phyloP scores from a whole-genome alignment of 116 monocot species.

The Dioscorea cayenensis region DNA sequence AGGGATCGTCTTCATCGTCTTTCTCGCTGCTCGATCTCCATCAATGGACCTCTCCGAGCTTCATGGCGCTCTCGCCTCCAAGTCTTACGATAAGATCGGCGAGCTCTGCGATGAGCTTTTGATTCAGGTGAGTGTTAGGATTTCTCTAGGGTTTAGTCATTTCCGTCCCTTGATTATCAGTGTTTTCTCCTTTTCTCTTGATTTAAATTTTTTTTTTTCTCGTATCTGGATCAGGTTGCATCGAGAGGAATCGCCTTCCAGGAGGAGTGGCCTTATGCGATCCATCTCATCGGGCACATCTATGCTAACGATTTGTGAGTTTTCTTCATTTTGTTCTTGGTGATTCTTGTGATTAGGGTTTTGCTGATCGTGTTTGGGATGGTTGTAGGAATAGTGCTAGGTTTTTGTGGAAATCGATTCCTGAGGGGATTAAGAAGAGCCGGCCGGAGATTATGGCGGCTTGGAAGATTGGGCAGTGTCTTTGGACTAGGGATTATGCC shows the following conservation, averaged over 20 bases:
- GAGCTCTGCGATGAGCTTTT: slow-evolving; percentile 82
- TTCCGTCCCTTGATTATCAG: slow-evolving; percentile 6
- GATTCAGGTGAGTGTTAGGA: slow-evolving; percentile 44
- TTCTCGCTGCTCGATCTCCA: background rate
- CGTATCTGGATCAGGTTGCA: slow-evolving; percentile 37
- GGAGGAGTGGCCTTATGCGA: slow-evolving; percentile 77
- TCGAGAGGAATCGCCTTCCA: slow-evolving; percentile 45
- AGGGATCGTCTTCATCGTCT: too few species aligned
- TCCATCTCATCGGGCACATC: slow-evolving; percentile 86
- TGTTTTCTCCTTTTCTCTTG: background rate
- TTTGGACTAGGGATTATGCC: slow-evolving; percentile 75
- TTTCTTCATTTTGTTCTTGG: background rate
- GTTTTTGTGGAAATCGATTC: slow-evolving; percentile 90
- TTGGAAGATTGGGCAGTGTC: slow-evolving; percentile 81
- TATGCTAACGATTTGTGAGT: slow-evolving; percentile 76
- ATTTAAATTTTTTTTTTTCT: background rate
- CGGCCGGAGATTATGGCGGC: slow-evolving; percentile 52
- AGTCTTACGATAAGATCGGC: slow-evolving; percentile 52
- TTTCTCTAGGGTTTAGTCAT: background rate
- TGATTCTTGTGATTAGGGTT: background rate
- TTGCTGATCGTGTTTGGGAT: background rate
- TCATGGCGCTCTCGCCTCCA: slow-evolving; percentile 47
- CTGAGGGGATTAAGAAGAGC: slow-evolving; percentile 54
- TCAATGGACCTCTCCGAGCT: slow-evolving; percentile 73
- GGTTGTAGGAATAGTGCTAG: slow-evolving; percentile 71